Base-by-base conservation (phyloP, 129 eudicot genomes). In the Ambrosia artemisiifolia region DNA sequence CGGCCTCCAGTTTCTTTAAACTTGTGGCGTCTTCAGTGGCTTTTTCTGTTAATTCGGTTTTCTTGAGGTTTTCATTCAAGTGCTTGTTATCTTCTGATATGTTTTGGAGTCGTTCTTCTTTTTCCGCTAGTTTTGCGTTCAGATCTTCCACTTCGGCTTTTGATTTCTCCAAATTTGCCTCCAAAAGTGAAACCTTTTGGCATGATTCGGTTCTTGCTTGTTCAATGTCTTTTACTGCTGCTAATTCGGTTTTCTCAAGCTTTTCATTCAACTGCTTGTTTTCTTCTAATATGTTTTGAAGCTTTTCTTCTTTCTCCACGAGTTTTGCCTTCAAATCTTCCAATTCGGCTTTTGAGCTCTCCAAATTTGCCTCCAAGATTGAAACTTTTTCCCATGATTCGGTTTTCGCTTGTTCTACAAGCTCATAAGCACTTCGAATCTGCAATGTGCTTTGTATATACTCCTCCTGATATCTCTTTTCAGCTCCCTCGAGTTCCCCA, bases 381-480 rank as follows among this genome's bases (percentile, higher is more conserved):
- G 85, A 79, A 75, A 89, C 88, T 63, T 82, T 80, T 6, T 69
- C 33, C 67, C 73, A 32, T 11, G 91, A 82, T 46, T 90, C 96
- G 2, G 82, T 76, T 80, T 74, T 84, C 49, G 85, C 71, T 55
- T 78, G 87, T 81, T 93, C 96, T 63, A 75, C 91, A 48, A 85
- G 74, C 72, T 90, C 96, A 81, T 84, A 88, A 34, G 97, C 97
- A 68, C 83, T 87, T 75, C 94, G 78, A 67, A 88, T 90, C 81
- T 90, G 84, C 72, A 90, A 77, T 0, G 97, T 94, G 73, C 91
- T 88, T 46, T 84, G 93, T 36, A 90, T 81, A 65, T 86, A 88
- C 57, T 90, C 97, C 16, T 88, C 91, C 75, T 83, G 87, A 44
- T 86, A 88, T 67, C 96, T 81, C 74, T 68, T 81, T 68, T 90